Conservation (phyloP, 2,329 filamentous ascomycete genomes). For the Raffaelea albimanens region DNA sequence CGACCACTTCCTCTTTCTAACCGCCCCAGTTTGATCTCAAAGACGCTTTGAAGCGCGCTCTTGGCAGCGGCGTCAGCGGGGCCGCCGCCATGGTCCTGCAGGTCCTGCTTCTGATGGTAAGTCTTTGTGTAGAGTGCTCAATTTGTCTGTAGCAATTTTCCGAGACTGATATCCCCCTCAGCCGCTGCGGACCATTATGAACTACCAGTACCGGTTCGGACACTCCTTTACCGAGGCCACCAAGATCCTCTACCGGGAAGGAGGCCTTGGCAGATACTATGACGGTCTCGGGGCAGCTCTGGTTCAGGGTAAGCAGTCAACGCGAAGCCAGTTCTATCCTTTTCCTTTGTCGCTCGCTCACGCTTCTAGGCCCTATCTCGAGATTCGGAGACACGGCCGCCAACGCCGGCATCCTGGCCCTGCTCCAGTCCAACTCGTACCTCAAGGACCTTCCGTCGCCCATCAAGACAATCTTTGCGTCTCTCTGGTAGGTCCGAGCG, state of each 20-base stretch:
- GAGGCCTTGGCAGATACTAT: conserved; percentile 33
- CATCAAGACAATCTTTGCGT: conserved; percentile 36
- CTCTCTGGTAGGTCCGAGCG: conserved; percentile 24
- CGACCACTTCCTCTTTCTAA: conserved; percentile 2
- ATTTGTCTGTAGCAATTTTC: neutral
- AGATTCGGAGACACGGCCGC: conserved; percentile 39
- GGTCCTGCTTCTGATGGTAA: conserved; percentile 36
- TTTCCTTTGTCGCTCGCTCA: neutral
- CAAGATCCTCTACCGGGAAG: conserved; percentile 29
- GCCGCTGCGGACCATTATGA: conserved; percentile 40
- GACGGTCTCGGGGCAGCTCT: conserved; percentile 34
- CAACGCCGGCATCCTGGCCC: conserved; percentile 37
- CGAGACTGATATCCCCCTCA: conserved; percentile 13
- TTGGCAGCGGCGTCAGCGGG: conserved; percentile 36
- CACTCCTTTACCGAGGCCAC: conserved; percentile 29
- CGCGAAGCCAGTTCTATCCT: neutral
- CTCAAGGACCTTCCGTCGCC: conserved; percentile 30
- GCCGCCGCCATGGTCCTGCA: conserved; percentile 39
- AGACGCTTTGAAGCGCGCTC: conserved; percentile 31
- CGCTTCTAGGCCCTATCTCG: conserved; percentile 28
- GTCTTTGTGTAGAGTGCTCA: neutral
- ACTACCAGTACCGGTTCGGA: conserved; percentile 40
- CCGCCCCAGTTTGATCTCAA: conserved; percentile 31
- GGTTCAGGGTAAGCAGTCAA: conserved; percentile 27
- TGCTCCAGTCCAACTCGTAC: conserved; percentile 36